Percentiles rank a stretch among this genome's conserved stretches.
Evolutionary conservation across 1,284 basidiomycete species (phyloP).

Genomic region (Tilletia walkeri): DNA sequence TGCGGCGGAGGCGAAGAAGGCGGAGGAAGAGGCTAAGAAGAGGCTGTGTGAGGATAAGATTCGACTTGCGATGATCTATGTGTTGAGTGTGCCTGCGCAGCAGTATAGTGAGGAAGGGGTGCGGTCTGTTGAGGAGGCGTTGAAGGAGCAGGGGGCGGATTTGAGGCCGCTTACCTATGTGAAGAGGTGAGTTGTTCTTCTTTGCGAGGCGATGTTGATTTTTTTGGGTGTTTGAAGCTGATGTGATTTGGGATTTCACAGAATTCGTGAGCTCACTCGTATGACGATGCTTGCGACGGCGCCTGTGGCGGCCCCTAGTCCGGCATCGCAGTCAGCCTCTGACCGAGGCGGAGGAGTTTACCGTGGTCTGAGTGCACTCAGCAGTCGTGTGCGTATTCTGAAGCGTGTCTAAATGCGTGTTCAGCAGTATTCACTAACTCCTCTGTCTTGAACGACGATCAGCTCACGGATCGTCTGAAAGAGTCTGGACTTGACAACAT

Average conservation of each 20-base stretch:
- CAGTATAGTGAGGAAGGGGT: slow-evolving; percentile 81
- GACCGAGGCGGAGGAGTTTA: slow-evolving; percentile 74
- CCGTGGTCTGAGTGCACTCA: slow-evolving; percentile 83
- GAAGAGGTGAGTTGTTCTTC: slow-evolving; percentile 62
- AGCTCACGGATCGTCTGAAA: slow-evolving; percentile 77
- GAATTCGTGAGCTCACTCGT: slow-evolving; percentile 80
- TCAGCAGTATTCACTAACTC: slow-evolving; percentile 2
- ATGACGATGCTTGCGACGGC: slow-evolving; percentile 83
- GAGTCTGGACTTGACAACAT: slow-evolving; percentile 90
- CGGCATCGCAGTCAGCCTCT: slow-evolving; percentile 12
- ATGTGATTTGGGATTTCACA: slow-evolving; percentile 24
- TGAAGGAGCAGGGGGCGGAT: slow-evolving; percentile 62
- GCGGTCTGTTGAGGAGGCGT: slow-evolving; percentile 68
- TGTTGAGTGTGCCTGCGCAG: slow-evolving; percentile 79
- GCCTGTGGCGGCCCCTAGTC: slow-evolving; percentile 62
- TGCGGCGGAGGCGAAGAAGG: slow-evolving; percentile 7
- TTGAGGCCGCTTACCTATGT: slow-evolving; percentile 91
- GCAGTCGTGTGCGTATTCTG: slow-evolving; percentile 71
- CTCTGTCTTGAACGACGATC: slow-evolving; percentile 14
- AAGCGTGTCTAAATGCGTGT: background rate
- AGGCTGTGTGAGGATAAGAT: slow-evolving; percentile 69
- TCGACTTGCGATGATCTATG: slow-evolving; percentile 88
- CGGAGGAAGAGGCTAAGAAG: slow-evolving; percentile 9
- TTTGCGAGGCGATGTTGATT: background rate
- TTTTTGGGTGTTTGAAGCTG: slow-evolving; percentile 1